Evolutionary conservation across 202 grass and related monocot genomes (phyloP).

Genomic region (Schoenoplectus tabernaemontani): DNA sequence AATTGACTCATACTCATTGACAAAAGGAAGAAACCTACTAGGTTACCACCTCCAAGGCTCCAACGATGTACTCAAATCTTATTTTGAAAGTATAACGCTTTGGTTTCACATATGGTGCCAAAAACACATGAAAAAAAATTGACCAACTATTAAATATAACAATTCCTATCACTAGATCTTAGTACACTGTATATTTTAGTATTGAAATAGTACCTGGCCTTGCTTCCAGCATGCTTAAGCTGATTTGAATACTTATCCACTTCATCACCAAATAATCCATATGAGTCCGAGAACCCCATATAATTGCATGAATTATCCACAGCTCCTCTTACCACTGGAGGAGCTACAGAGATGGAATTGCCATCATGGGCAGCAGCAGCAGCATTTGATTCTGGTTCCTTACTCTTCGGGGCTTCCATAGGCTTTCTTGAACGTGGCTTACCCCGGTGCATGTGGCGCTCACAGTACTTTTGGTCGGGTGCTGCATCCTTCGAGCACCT

Average conservation of each 20-base stretch:
- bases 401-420: constrained; percentile 20
- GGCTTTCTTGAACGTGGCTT: constrained; percentile 35
- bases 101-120: background rate
- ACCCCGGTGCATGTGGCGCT: constrained; percentile 35
- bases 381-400: background rate
- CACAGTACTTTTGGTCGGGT: constrained; percentile 27
- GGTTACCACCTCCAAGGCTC: background rate
- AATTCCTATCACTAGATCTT: background rate
- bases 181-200: background rate
- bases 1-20: no score
- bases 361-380: background rate
- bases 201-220: background rate
- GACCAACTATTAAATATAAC: background rate
- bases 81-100: background rate
- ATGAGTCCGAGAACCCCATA: background rate
- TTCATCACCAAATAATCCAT: background rate
- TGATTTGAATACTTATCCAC: background rate
- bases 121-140: background rate
- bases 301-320: background rate
- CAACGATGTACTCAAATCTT: background rate
- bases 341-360: background rate
- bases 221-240: background rate
- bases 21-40: background rate
- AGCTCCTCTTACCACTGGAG: background rate
- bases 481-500: constrained; percentile 17